These are phyloP conservation scores for Glutinoglossum americanum DNA, from an alignment of 495 filamentous ascomycete species.

Conservation along the genomic window DNA sequence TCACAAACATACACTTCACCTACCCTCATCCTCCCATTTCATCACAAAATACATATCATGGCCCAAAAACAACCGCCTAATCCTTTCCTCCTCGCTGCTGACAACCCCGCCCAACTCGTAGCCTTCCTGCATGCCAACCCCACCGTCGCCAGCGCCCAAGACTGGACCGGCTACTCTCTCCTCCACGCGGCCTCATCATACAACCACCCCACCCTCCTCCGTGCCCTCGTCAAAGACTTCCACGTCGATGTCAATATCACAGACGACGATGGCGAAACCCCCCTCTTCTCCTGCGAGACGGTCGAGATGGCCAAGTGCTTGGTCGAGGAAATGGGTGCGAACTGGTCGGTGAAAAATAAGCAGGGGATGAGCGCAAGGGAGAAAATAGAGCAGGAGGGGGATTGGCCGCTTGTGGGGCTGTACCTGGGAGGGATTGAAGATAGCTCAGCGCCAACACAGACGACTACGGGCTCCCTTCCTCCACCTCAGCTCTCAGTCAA, in stretches of 20 bases:
- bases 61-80: slow-evolving; percentile 31
- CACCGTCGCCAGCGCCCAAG: slow-evolving; percentile 42
- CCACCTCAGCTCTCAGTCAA: background rate
- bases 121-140: slow-evolving; percentile 44
- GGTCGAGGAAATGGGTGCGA: slow-evolving; percentile 60
- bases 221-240: slow-evolving; percentile 54
- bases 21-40: too few relatives aligned
- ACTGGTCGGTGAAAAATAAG: slow-evolving; percentile 35
- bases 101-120: slow-evolving; percentile 35
- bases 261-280: slow-evolving; percentile 55
- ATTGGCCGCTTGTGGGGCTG: slow-evolving; percentile 10
- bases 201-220: slow-evolving; percentile 60
- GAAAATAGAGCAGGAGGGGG: slow-evolving; percentile 22
- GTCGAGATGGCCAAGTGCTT: slow-evolving; percentile 52
- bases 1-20: too few relatives aligned
- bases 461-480: background rate
- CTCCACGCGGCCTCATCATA: slow-evolving; percentile 87
- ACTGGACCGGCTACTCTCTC: slow-evolving; percentile 75
- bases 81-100: slow-evolving; percentile 55
- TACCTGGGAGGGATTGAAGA: slow-evolving; percentile 6
- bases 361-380: slow-evolving; percentile 37
- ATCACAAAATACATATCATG: too few relatives aligned
- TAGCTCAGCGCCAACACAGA: background rate
- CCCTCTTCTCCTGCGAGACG: slow-evolving; percentile 66
- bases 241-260: slow-evolving; percentile 12